Percentiles rank a stretch among this genome's conserved stretches.
These are phyloP conservation scores for Fragaria iinumae DNA, from an alignment of 306 rosid genomes.

Conservation along the genomic window DNA sequence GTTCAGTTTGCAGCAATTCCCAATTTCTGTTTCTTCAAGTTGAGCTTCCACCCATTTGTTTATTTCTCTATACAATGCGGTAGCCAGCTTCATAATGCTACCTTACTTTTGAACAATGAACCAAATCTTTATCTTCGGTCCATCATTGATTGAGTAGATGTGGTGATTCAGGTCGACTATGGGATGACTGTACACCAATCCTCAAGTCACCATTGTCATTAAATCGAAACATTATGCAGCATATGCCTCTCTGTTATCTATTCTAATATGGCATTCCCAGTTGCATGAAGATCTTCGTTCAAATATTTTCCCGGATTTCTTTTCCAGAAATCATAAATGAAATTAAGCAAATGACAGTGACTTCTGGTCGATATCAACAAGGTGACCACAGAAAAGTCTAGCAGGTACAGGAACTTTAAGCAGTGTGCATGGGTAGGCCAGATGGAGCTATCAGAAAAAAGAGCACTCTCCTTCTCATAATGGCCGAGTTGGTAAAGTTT, in stretches of 20 bases:
- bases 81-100: neutral
- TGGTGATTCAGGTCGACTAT: neutral
- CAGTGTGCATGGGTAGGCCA: neutral
- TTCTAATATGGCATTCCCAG: neutral
- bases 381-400: neutral
- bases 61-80: neutral
- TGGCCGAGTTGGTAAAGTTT: neutral
- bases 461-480: conserved; percentile 1
- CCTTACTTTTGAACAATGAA: neutral
- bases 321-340: neutral
- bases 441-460: neutral
- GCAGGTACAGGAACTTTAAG: neutral
- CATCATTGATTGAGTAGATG: neutral
- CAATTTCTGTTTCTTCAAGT: neutral
- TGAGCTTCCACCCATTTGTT: neutral
- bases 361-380: neutral
- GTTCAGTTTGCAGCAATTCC: neutral
- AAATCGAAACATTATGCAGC: neutral
- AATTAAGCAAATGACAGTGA: neutral
- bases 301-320: neutral
- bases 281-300: neutral
- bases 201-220: neutral
- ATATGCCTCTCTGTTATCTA: neutral
- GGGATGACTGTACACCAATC: neutral
- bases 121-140: neutral